Base-by-base conservation (phyloP, 2,329 filamentous ascomycete species). In the Ophiognomonia clavigignenti-juglandacearum region DNA sequence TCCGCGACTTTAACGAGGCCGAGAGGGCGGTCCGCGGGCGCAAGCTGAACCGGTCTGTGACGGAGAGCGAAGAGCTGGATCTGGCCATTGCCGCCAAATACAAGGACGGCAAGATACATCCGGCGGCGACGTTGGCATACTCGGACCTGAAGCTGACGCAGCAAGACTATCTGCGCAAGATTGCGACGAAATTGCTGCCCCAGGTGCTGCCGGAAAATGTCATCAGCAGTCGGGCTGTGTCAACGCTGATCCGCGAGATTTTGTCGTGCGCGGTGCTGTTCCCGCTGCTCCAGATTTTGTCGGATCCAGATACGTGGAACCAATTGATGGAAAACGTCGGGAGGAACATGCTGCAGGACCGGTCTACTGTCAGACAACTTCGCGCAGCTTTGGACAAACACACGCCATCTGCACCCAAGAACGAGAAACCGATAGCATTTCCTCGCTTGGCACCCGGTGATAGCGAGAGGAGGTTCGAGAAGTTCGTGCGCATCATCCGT, bases 221-320 rank as follows among this genome's bases (percentile, higher is more conserved):
- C 63, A 76, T 88, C 34, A 84, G 83, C 26, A 96, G 93, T 62
- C 78, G 88, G 51, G 82, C 88, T 35, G 91, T 96, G 7, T 81
- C 80, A 26, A 85, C 85, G 29, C 72, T 98, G 45, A 78, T 96
- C 50, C 83, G 87, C 57, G 95, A 98, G 68, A 85, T 98, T 51
- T 81, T 96, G n/a, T 77, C 89, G 19, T 96, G 93, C 64, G 88
- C 89, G n/a, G 84, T 98, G 32, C 71, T 98, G 31, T 83, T 82
- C 35, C 93, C 93, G 1, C 71, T 95, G 19, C 75, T 96, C 61
- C 82, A 85, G 57, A 72, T 90, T 52, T 71, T 98, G 16, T 81
- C 88, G 5, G 92, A 98, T 57, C 91, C 95, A 1, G 95, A 98
- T 68, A 95, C 86, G 8, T 98, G 92, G 92, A 97, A 98, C 59